These are phyloP conservation scores for Aotearoamyces nothofagi DNA, from an alignment of 2,329 filamentous ascomycete genomes.

Conservation along the genomic window DNA sequence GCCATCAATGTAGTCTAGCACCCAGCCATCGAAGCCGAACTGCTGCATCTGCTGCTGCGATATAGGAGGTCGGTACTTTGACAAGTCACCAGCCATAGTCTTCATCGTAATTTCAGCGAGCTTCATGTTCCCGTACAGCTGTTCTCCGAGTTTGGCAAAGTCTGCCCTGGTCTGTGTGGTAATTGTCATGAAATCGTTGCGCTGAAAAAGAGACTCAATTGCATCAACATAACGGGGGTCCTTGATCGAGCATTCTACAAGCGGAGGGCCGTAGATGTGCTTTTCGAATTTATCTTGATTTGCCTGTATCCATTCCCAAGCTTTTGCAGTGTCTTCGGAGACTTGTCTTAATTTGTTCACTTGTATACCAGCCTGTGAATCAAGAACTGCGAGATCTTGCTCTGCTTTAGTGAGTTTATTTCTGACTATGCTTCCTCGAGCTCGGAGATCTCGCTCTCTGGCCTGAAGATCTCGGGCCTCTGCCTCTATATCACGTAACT, in stretches of 20 bases:
- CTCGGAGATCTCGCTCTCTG: constrained; percentile 23
- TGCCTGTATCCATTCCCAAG: constrained; percentile 70
- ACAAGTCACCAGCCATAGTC: constrained; percentile 32
- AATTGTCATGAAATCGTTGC: constrained; percentile 41
- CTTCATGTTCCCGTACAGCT: constrained; percentile 46
- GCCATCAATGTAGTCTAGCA: constrained; percentile 64
- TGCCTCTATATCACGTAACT: constrained; percentile 33
- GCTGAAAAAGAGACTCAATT: constrained; percentile 40
- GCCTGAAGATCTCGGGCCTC: constrained; percentile 20
- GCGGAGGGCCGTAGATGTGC: constrained; percentile 48
- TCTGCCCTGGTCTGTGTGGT: constrained; percentile 65
- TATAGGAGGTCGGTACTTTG: constrained; percentile 37
- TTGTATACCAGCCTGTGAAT: constrained; percentile 64
- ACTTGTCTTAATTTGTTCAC: constrained; percentile 44
- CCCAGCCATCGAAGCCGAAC: constrained; percentile 65
- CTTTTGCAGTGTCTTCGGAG: constrained; percentile 49
- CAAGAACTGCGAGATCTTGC: constrained; percentile 39
- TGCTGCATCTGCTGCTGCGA: constrained; percentile 34
- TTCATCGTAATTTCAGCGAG: constrained; percentile 60
- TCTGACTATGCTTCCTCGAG: constrained; percentile 26
- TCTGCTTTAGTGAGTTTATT: constrained; percentile 24
- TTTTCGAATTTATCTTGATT: constrained; percentile 47
- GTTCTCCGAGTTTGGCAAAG: constrained; percentile 53
- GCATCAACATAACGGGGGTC: constrained; percentile 39
- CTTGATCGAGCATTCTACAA: constrained; percentile 49